These are phyloP conservation scores for Xeromyces bisporus DNA, from an alignment of 495 filamentous ascomycete genomes.

Conservation along the genomic window DNA sequence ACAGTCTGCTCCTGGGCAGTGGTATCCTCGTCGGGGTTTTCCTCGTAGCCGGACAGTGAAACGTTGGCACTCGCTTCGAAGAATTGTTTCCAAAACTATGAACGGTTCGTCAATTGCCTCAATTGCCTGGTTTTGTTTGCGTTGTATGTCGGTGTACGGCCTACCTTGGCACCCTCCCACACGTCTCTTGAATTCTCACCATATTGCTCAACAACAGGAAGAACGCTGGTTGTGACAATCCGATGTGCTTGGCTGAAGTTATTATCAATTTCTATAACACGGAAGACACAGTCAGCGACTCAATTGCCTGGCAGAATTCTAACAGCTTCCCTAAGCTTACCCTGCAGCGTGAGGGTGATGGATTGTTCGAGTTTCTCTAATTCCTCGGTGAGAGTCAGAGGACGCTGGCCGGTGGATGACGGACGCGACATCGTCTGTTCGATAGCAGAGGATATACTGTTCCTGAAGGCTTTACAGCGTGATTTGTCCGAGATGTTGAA, in stretches of 20 bases:
- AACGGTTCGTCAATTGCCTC: not conserved
- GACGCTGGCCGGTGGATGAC: constrained; percentile 38
- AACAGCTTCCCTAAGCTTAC: constrained; percentile 28
- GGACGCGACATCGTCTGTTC: constrained; percentile 29
- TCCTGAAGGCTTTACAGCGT: not conserved
- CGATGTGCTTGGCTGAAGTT: constrained; percentile 96
- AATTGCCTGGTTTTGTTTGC: too few relatives aligned
- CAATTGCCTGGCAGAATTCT: not conserved
- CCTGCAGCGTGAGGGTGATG: constrained; percentile 91
- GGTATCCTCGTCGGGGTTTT: constrained; percentile 38
- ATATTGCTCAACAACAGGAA: constrained; percentile 93
- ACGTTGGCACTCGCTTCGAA: constrained; percentile 97
- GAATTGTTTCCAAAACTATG: constrained; percentile 97
- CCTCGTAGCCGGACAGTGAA: constrained; percentile 90
- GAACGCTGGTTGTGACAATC: constrained; percentile 83
- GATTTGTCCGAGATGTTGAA: not conserved
- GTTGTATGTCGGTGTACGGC: too few relatives aligned
- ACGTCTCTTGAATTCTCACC: constrained; percentile 83
- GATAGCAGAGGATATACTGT: not conserved
- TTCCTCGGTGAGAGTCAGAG: constrained; percentile 77
- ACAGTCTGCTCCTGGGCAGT: constrained; percentile 33
- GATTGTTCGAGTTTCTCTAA: constrained; percentile 92
- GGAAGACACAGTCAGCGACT: constrained; percentile 1
- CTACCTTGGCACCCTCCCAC: constrained; percentile 96
- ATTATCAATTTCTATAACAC: constrained; percentile 77